Conservation (phyloP, 129 eudicot genomes). For the Arctium minus region DNA sequence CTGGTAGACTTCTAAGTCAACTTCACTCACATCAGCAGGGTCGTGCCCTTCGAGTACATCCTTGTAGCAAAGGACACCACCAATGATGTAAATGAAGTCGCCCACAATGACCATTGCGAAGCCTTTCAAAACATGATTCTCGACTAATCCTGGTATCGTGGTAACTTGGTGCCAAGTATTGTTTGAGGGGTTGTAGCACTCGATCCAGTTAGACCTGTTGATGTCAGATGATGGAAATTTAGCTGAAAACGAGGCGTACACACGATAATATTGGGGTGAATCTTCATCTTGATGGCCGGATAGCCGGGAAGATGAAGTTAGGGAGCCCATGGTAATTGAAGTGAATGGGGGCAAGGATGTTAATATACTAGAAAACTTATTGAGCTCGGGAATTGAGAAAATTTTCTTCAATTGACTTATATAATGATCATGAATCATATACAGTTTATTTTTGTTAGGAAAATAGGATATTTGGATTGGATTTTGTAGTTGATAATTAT, state of each 20-base stretch:
- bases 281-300: conserved; percentile 12
- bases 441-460: neutral
- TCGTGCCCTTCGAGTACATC: neutral
- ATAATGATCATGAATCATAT: neutral
- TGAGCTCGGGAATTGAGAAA: conserved; percentile 7
- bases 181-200: conserved; percentile 44
- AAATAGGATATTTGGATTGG: conserved; percentile 8
- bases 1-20: conserved; percentile 23
- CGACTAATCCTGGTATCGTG: conserved; percentile 39
- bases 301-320: conserved; percentile 28
- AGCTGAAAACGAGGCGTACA: conserved; percentile 59
- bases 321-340: conserved; percentile 47
- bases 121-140: conserved; percentile 42
- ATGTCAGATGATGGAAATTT: conserved; percentile 17
- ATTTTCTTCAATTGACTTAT: conserved; percentile 5
- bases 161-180: conserved; percentile 44
- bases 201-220: conserved; percentile 47
- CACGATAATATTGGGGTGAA: conserved; percentile 31
- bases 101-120: conserved; percentile 53
- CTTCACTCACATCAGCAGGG: neutral
- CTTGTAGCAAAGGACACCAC: conserved; percentile 47
- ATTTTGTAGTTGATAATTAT: conserved; percentile 16
- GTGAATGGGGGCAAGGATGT: conserved; percentile 11
- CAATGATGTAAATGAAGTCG: conserved; percentile 46
- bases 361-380: conserved; percentile 4